Percentiles rank a stretch among this genome's conserved stretches.
These are phyloP conservation scores for Volvariella surrecta DNA, from an alignment of 1,284 basidiomycete species.

Conservation along the genomic window DNA sequence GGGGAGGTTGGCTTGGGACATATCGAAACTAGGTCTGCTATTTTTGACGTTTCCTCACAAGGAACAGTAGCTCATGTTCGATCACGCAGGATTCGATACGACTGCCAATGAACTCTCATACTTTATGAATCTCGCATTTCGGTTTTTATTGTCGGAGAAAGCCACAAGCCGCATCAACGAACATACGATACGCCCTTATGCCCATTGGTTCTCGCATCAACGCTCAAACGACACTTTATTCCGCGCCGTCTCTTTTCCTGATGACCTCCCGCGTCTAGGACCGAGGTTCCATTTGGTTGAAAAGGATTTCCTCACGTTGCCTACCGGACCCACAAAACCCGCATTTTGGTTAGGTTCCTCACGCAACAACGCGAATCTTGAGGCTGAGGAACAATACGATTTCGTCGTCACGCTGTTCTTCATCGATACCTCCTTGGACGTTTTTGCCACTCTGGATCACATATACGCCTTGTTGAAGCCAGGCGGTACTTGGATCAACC, in stretches of 20 bases:
- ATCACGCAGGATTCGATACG: slow-evolving; percentile 36
- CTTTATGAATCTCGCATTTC: slow-evolving; percentile 55
- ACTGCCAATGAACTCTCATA: slow-evolving; percentile 54
- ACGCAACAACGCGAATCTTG: neutral
- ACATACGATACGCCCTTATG: slow-evolving; percentile 48
- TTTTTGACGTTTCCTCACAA: neutral
- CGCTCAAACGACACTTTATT: slow-evolving; percentile 40
- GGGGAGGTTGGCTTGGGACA: slow-evolving; percentile 58
- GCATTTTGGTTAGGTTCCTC: slow-evolving; percentile 9
- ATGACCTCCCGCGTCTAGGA: slow-evolving; percentile 42
- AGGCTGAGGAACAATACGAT: slow-evolving; percentile 35
- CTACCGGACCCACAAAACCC: slow-evolving; percentile 2
- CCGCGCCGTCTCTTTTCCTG: slow-evolving; percentile 46
- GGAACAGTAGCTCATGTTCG: too few species aligned
- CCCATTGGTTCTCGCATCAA: slow-evolving; percentile 65
- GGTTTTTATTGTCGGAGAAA: slow-evolving; percentile 41
- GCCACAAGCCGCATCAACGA: slow-evolving; percentile 32
- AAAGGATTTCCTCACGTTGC: slow-evolving; percentile 43
- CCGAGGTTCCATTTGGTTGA: slow-evolving; percentile 35
- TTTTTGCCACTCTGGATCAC: slow-evolving; percentile 43
- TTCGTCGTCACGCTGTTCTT: slow-evolving; percentile 61
- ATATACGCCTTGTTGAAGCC: slow-evolving; percentile 44
- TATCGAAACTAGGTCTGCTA: slow-evolving; percentile 45
- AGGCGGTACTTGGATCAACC: slow-evolving; percentile 59
- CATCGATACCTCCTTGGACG: slow-evolving; percentile 59